Evolutionary conservation across 345 rosid species (phyloP).

Genomic region (Kernera saxatilis): DNA sequence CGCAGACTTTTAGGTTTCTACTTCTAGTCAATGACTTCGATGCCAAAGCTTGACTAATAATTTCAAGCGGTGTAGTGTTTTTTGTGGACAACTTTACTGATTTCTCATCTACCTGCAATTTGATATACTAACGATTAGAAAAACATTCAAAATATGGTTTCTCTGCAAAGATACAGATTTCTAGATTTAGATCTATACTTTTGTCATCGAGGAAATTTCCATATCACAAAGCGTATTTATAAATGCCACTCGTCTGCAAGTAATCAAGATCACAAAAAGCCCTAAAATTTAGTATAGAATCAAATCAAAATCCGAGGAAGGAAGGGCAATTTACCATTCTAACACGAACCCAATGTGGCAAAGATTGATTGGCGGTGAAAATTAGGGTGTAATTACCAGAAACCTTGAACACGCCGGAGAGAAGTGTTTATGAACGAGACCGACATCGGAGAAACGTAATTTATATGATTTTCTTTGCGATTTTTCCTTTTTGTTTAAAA

Average conservation of each 20-base stretch:
- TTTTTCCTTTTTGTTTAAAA: neutral
- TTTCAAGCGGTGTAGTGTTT: neutral
- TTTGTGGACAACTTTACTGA: constrained; percentile 1
- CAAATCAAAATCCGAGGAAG: neutral
- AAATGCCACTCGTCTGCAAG: neutral
- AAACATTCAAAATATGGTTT: neutral
- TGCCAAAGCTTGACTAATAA: constrained; percentile 1
- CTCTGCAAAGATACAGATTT: neutral
- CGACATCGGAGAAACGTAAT: neutral
- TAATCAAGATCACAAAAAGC: neutral
- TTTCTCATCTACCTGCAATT: constrained; percentile 29
- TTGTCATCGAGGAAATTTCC: no score
- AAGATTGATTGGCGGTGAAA: neutral
- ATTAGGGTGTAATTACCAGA: constrained; percentile 3
- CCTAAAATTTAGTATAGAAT: neutral
- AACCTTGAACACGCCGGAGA: neutral
- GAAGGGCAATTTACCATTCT: neutral
- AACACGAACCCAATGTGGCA: neutral
- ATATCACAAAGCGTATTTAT: no score
- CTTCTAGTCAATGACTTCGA: neutral
- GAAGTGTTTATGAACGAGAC: neutral
- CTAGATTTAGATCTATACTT: neutral
- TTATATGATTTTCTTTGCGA: neutral
- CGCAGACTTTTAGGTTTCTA: neutral
- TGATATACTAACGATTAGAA: neutral